Percentiles rank a stretch among this genome's conserved stretches.
Conservation (phyloP, 78 protist genomes). For the Dictyostelium capitatum region DNA sequence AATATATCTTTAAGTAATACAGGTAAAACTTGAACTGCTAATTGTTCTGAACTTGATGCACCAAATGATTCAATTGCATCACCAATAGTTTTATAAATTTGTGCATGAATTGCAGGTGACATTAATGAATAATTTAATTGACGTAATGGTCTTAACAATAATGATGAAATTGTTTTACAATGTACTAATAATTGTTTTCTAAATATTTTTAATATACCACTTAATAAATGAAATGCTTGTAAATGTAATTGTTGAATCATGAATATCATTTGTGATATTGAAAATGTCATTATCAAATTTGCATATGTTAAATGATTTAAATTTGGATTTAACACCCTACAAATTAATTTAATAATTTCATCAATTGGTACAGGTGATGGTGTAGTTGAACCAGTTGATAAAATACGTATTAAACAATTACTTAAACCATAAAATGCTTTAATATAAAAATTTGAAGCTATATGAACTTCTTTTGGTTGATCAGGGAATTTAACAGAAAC, state of each 20-base stretch:
- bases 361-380: slow-evolving; percentile 64
- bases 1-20: slow-evolving; percentile 16
- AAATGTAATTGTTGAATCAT: slow-evolving; percentile 22
- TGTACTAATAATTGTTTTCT: slow-evolving; percentile 51
- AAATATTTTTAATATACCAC: slow-evolving; percentile 1
- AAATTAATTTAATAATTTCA: slow-evolving; percentile 48
- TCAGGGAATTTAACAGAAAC: slow-evolving; percentile 7
- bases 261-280: slow-evolving; percentile 21
- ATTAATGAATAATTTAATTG: slow-evolving; percentile 14
- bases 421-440: slow-evolving; percentile 10
- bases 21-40: slow-evolving; percentile 36
- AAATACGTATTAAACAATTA: slow-evolving; percentile 15
- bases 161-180: slow-evolving; percentile 31
- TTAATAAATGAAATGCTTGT: slow-evolving; percentile 15
- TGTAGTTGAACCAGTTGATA: slow-evolving; percentile 3
- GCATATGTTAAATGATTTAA: slow-evolving; percentile 22
- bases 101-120: slow-evolving; percentile 20
- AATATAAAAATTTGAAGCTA: not conserved
- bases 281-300: slow-evolving; percentile 1
- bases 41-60: slow-evolving; percentile 26
- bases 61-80: slow-evolving; percentile 65
- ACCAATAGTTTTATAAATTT: not conserved
- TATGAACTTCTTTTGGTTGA: not conserved
- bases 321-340: slow-evolving; percentile 52
- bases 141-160: slow-evolving; percentile 43